These are phyloP conservation scores for Ophioceras dolichostomum DNA, from an alignment of 2,329 filamentous ascomycete genomes.

Conservation along the genomic window DNA sequence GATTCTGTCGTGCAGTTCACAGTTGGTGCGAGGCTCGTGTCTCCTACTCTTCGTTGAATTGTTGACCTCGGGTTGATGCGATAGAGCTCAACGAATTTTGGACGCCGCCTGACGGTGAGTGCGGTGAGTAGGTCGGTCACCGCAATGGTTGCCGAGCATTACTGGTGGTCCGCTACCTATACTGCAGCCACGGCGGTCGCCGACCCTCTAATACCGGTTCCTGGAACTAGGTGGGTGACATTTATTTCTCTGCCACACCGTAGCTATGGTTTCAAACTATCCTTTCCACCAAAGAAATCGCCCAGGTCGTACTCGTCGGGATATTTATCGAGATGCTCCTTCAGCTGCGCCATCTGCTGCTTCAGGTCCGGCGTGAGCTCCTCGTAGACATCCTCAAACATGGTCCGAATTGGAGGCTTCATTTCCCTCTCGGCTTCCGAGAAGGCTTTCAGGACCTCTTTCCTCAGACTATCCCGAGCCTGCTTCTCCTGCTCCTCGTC, in stretches of 20 bases:
- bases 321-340: constrained; percentile 68
- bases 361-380: constrained; percentile 51
- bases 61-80: too few species aligned
- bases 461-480: constrained; percentile 18
- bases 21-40: too few species aligned
- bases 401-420: constrained; percentile 56
- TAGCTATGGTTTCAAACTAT: constrained; percentile 14
- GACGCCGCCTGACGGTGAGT: too few species aligned
- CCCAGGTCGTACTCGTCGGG: constrained; percentile 75
- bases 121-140: too few species aligned
- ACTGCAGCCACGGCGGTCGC: too few species aligned
- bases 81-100: too few species aligned
- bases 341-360: constrained; percentile 64
- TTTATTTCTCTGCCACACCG: background rate
- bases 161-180: too few species aligned
- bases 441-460: constrained; percentile 71
- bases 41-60: too few species aligned
- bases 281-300: constrained; percentile 18
- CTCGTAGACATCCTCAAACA: constrained; percentile 88
- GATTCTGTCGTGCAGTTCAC: too few species aligned
- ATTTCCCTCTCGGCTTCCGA: constrained; percentile 70
- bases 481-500: constrained; percentile 67
- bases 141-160: too few species aligned
- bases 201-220: too few species aligned
- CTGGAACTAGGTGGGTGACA: too few species aligned